A percentile compares a stretch with the other conserved stretches of the same genome.
These are phyloP conservation scores for Sporisorium graminicola DNA, from an alignment of 1,284 basidiomycete genomes.

Conservation along the genomic window DNA sequence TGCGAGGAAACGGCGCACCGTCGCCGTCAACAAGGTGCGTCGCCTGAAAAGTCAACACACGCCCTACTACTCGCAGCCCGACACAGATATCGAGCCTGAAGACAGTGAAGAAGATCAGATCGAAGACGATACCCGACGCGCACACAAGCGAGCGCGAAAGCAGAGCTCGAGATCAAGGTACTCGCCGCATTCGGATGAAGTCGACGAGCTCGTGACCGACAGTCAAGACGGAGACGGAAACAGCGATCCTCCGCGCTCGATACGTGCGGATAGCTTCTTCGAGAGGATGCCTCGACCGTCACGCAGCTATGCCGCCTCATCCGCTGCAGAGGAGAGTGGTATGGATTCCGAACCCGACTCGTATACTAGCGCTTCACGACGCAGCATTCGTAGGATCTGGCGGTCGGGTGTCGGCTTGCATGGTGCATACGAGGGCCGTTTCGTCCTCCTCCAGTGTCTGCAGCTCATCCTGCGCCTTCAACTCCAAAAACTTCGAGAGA, in stretches of 20 bases:
- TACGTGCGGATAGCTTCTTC: slow-evolving; percentile 46
- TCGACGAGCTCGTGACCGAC: slow-evolving; percentile 6
- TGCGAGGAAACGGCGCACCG: slow-evolving; percentile 28
- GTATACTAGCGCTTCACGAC: slow-evolving; percentile 27
- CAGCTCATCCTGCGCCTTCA: slow-evolving; percentile 61
- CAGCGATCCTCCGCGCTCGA: slow-evolving; percentile 18
- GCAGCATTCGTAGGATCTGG: slow-evolving; percentile 34
- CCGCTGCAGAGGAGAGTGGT: slow-evolving; percentile 35
- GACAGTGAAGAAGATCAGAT: slow-evolving; percentile 39
- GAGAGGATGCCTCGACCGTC: slow-evolving; percentile 16
- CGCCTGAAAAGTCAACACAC: slow-evolving; percentile 46
- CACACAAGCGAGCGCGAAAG: slow-evolving; percentile 22
- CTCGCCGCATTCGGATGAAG: slow-evolving; percentile 15
- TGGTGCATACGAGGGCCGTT: slow-evolving; percentile 42
- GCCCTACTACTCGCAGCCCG: slow-evolving; percentile 37
- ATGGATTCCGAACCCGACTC: slow-evolving; percentile 32
- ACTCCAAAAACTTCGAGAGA: slow-evolving; percentile 40
- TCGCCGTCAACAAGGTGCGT: slow-evolving; percentile 27
- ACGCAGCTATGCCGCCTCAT: slow-evolving; percentile 34
- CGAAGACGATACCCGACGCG: slow-evolving; percentile 12
- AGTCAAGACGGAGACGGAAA: slow-evolving; percentile 8
- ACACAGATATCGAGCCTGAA: slow-evolving; percentile 42
- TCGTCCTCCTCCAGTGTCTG: slow-evolving; percentile 51
- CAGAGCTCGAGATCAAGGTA: slow-evolving; percentile 12
- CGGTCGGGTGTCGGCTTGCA: slow-evolving; percentile 40